Evolutionary conservation across 768 basidiomycete genomes (phyloP), one percentile per base, ranked within the genome.

Genomic region (Cystobasidium ongulense): DNA sequence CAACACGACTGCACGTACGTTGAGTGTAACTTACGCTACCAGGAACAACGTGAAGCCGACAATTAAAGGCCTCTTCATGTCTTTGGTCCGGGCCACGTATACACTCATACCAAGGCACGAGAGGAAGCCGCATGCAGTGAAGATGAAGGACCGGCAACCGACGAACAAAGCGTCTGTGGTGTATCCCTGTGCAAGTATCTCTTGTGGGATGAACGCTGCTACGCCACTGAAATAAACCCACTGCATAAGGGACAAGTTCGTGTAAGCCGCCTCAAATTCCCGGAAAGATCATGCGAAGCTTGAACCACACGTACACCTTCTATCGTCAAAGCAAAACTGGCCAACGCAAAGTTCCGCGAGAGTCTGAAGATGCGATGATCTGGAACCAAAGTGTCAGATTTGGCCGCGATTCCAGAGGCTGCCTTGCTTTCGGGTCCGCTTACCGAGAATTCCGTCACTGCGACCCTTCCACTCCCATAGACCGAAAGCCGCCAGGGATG

Each of bases 161-260:
- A 11, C 31, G 21, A 27, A 0, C 17, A 1, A 21, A 7, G 57
- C 70, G 66, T 53, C 59, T 63, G 63, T 74, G 43, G 63, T 18
- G 15, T 36, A 73, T 63, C 59, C 59, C 18, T 11, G 18, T 11
- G 23, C 23, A 11, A 25, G 59, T 11, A 61, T 61, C 23, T 61
- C 25, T 35, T 61, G 59, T 11, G 59, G 59, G 23, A 27, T 27
- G 59, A 11, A 61, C 13, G 33, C 59, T 25, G 59, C 59, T 13
- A 61, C 33, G 25, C 59, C 59, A 23, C 59, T 61, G 59, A 61
- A 61, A 23, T 61, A 61, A 27, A 61, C 33, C 59, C 59, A 61
- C n/a, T n/a, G n/a, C n/a, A n/a, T n/a, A n/a, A n/a, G n/a, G n/a
- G n/a, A n/a, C n/a, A n/a, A n/a, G n/a, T n/a, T n/a, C n/a, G n/a